Percentiles rank a stretch among this genome's conserved stretches.
These are phyloP conservation scores for Calophaca sinica DNA, from an alignment of 306 rosid species.

Conservation along the genomic window DNA sequence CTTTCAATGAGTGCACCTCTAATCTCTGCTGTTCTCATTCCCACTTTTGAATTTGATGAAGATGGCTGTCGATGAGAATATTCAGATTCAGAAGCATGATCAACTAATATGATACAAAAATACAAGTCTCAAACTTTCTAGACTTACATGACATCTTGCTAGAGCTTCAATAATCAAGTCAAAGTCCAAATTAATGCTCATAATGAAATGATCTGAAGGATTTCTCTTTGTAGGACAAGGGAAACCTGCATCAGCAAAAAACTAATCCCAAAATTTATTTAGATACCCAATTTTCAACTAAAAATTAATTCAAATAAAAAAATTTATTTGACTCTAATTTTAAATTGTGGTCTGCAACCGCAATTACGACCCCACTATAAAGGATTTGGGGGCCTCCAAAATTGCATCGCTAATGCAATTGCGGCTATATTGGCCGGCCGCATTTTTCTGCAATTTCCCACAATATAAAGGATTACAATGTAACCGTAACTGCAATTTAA, in stretches of 20 bases:
- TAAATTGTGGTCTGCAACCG: too few relatives aligned
- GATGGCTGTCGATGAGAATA: conserved; percentile 43
- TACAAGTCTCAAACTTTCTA: conserved; percentile 35
- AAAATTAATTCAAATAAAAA: too few relatives aligned
- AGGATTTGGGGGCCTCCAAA: too few relatives aligned
- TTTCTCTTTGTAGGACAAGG: conserved; percentile 78
- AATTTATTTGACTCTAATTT: neutral
- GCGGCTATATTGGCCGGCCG: too few relatives aligned
- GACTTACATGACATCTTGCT: conserved; percentile 53
- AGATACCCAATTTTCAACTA: conserved; percentile 7
- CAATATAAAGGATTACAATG: too few relatives aligned
- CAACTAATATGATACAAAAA: neutral
- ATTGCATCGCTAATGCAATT: too few relatives aligned
- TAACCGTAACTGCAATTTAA: too few relatives aligned
- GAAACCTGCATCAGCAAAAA: conserved; percentile 78
- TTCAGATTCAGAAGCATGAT: neutral
- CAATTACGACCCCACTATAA: too few relatives aligned
- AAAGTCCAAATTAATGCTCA: conserved; percentile 71
- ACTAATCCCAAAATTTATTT: conserved; percentile 50
- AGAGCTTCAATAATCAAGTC: conserved; percentile 57
- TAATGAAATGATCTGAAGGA: conserved; percentile 81
- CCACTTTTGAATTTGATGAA: conserved; percentile 58
- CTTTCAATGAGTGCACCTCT: conserved; percentile 62
- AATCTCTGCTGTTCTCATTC: conserved; percentile 63
- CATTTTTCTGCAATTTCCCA: too few relatives aligned